Percentiles rank a stretch among this genome's conserved stretches.
Conservation (phyloP, 1,139 yeast species). For the Protomyces gravidus region DNA sequence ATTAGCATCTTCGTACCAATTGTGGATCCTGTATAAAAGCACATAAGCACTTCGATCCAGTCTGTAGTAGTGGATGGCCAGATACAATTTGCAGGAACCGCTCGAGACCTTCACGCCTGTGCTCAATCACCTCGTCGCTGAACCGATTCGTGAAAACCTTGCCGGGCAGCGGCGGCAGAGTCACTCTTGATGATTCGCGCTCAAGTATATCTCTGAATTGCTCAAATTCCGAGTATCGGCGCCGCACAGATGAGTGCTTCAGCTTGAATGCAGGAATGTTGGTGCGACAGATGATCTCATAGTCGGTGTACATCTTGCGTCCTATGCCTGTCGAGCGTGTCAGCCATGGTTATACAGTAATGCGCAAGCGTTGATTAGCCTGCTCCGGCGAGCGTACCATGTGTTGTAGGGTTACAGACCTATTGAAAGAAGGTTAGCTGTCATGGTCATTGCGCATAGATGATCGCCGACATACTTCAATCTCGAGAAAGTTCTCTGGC, state of each 20-base stretch:
- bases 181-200: slow-evolving; percentile 68
- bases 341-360: background rate
- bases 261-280: slow-evolving; percentile 77
- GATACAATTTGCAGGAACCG: slow-evolving; percentile 74
- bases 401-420: slow-evolving; percentile 73
- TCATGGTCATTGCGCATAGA: too few relatives aligned
- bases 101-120: slow-evolving; percentile 77
- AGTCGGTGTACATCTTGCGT: slow-evolving; percentile 69
- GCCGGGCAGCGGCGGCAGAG: slow-evolving; percentile 85
- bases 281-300: slow-evolving; percentile 69
- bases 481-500: slow-evolving; percentile 90
- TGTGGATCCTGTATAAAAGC: slow-evolving; percentile 84
- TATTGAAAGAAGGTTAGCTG: too few relatives aligned
- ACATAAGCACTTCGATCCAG: slow-evolving; percentile 76
- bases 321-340: slow-evolving; percentile 41
- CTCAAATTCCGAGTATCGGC: slow-evolving; percentile 89
- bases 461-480: slow-evolving; percentile 63
- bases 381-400: too few relatives aligned
- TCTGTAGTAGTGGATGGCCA: slow-evolving; percentile 89
- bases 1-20: too few relatives aligned
- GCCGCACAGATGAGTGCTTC: slow-evolving; percentile 62
- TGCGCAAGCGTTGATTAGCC: background rate
- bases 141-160: slow-evolving; percentile 72
- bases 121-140: slow-evolving; percentile 77
- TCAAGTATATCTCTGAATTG: slow-evolving; percentile 70